phyloP scores from a whole-genome alignment of 2,329 filamentous ascomycete genomes.

The Emydomyces testavorans region DNA sequence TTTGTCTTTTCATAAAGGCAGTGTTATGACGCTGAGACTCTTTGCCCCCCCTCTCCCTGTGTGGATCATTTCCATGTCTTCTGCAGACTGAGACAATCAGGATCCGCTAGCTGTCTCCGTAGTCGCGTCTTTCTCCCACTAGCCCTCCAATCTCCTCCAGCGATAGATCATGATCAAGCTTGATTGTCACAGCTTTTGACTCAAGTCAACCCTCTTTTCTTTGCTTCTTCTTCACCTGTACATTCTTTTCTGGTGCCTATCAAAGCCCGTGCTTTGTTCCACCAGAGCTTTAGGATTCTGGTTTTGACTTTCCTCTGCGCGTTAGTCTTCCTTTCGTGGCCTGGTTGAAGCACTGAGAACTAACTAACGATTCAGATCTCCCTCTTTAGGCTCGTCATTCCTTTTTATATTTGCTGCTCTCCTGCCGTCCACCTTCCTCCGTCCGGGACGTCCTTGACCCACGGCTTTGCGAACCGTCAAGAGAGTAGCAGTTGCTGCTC shows the following conservation, averaged over 20 bases:
- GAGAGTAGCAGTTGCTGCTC: slow-evolving; percentile 5
- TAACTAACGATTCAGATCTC: background rate
- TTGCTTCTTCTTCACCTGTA: slow-evolving; percentile 6
- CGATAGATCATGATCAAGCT: slow-evolving; percentile 3
- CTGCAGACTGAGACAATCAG: slow-evolving; percentile 8
- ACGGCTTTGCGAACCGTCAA: background rate
- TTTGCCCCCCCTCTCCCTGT: background rate
- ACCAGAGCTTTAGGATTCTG: background rate
- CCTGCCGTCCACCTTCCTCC: slow-evolving; percentile 4
- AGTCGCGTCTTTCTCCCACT: background rate
- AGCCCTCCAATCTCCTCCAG: background rate
- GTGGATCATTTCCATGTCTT: slow-evolving; percentile 4
- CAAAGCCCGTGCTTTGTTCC: too few relatives aligned
- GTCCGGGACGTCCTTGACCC: slow-evolving; percentile 4
- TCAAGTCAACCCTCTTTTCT: slow-evolving; percentile 12
- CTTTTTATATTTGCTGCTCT: slow-evolving; percentile 3
- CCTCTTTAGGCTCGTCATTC: background rate
- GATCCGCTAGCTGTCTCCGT: background rate
- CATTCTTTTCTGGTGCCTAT: slow-evolving; percentile 3
- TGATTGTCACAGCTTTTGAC: slow-evolving; percentile 10
- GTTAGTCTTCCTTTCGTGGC: background rate
- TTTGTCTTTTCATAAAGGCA: background rate
- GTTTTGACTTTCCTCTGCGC: background rate
- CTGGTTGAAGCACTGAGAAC: background rate
- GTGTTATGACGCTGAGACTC: slow-evolving; percentile 10